Conservation (phyloP, 768 basidiomycete species). For the Heimioporus sp. region DNA sequence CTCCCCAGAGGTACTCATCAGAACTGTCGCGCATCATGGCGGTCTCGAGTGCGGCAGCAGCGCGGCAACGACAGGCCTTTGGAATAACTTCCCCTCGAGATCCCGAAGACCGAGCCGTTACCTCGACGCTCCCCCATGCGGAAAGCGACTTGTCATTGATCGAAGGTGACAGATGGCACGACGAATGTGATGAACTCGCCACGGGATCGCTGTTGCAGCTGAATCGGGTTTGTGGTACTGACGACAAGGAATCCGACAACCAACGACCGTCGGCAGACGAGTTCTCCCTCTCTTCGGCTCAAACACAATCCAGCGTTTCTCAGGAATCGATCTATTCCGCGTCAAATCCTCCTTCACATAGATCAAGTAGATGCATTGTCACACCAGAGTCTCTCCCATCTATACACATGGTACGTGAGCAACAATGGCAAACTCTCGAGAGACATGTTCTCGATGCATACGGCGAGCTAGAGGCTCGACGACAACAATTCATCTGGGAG, state of each 20-base stretch:
- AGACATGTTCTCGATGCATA: constrained; percentile 27
- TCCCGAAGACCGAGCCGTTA: constrained; percentile 1
- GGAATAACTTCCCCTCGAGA: constrained; percentile 46
- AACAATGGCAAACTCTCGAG: constrained; percentile 23
- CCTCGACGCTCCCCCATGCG: constrained; percentile 28
- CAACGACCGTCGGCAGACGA: constrained; percentile 6
- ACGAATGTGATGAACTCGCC: constrained; percentile 29
- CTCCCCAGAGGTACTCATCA: constrained; percentile 22
- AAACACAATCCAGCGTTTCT: constrained; percentile 18
- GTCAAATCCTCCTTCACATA: constrained; percentile 9
- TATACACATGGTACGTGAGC: constrained; percentile 11
- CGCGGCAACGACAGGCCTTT: constrained; percentile 48
- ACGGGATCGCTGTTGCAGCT: constrained; percentile 31
- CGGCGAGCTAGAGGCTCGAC: constrained; percentile 51
- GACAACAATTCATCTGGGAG: constrained; percentile 69
- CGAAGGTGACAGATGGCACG: constrained; percentile 39
- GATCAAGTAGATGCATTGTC: constrained; percentile 8
- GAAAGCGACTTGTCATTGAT: constrained; percentile 51
- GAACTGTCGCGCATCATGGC: constrained; percentile 27
- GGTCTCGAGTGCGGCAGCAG: constrained; percentile 35
- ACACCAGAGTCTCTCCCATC: constrained; percentile 8
- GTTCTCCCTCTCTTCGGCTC: constrained; percentile 10
- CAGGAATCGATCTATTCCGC: constrained; percentile 26
- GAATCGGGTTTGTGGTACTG: background rate
- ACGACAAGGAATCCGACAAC: background rate